Base-by-base conservation (phyloP, 2,329 filamentous ascomycete species). In the Rutstroemia sp. region DNA sequence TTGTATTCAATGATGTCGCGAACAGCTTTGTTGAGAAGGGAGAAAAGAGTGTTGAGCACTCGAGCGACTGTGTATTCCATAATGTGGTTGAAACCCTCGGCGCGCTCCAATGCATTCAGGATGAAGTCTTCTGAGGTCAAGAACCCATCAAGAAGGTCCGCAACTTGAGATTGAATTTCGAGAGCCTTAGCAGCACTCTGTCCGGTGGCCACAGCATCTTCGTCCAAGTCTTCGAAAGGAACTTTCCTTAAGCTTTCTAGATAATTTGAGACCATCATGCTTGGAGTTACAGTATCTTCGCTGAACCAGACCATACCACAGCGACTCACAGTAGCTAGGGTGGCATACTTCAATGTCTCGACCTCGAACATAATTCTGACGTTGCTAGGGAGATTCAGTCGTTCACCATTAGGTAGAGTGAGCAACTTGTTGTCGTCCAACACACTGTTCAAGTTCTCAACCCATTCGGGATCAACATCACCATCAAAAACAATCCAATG, bases 291-390 rank as follows among this genome's bases (percentile, higher is more conserved):
- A 27, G 92, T 97, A 68, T 99, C 95, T 67, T 96, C 92, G 69
- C 91, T 99, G 75, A 97, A 99, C 94, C 94, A 99, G 14, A 99
- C 95, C 94, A 99, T 99, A 79, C 94, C 94, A 71, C 94, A 99
- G 75, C 94, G 91, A 84, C 89, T 95, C 68, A 99, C 94, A n/a
- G 94, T 99, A 56, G 94, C 94, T 46, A 99, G 82, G 0, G 94
- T 99, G 39, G 94, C 94, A 70, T 99, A 99, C 70, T 95, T 96
- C 58, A 99, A 78, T 3, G 87, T 97, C 75, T 99, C 95, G 38
- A 99, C 94, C 75, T 99, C 94, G 68, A 99, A 99, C 92, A 99
- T 96, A 73, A 99, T 95, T 64, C 95, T 89, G 25, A 99, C 94
- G 68, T 99, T 99, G 2, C 88, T 69, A 4, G 94, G 95, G 45